Conservation (phyloP, 148 eudicot genomes). For the Diospyros kaki region DNA sequence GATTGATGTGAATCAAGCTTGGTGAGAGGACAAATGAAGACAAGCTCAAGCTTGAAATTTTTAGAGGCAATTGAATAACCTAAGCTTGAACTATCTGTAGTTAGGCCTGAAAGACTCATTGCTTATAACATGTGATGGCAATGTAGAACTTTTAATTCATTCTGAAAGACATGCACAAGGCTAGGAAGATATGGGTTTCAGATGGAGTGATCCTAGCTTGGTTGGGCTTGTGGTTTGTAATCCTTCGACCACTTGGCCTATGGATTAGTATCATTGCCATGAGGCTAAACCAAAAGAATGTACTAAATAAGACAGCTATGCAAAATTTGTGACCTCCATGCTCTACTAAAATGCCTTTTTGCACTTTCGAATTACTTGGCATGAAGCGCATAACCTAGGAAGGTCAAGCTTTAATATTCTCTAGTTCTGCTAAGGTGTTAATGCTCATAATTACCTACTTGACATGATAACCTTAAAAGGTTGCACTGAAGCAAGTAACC, state of each 20-base stretch:
- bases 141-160: too few relatives aligned
- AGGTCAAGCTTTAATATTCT: not conserved
- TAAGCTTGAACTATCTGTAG: not conserved
- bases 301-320: not conserved
- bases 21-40: not conserved
- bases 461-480: not conserved
- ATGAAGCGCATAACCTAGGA: not conserved
- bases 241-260: too few relatives aligned
- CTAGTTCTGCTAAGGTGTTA: not conserved
- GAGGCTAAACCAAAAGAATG: too few relatives aligned
- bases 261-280: too few relatives aligned
- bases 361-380: not conserved
- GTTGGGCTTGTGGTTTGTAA: too few relatives aligned
- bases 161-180: too few relatives aligned
- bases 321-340: not conserved
- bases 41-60: slow-evolving; percentile 5
- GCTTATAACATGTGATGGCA: not conserved
- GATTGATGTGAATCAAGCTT: not conserved
- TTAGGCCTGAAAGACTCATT: not conserved
- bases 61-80: not conserved
- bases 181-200: too few relatives aligned
- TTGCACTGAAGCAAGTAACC: not conserved
- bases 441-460: not conserved
- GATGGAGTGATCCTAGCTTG: too few relatives aligned
- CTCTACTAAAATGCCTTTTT: not conserved